Evolutionary conservation across 306 rosid species (phyloP).

Genomic region (Clitoria ternatea): DNA sequence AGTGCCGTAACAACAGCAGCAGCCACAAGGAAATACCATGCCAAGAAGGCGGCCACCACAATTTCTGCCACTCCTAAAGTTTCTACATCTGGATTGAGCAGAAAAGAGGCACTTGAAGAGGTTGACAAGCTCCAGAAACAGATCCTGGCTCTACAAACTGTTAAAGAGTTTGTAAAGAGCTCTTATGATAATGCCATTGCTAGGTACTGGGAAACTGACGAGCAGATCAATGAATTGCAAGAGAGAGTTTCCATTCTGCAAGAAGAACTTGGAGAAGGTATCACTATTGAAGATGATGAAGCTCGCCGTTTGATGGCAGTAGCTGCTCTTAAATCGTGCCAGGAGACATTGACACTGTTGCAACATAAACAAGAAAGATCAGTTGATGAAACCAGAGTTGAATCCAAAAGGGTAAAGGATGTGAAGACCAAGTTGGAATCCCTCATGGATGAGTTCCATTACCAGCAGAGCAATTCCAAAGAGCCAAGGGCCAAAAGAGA

Average conservation of each 20-base stretch:
- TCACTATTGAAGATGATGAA: constrained; percentile 69
- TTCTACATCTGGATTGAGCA: constrained; percentile 73
- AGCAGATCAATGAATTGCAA: constrained; percentile 65
- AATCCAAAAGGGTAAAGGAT: constrained; percentile 52
- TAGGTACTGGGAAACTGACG: constrained; percentile 73
- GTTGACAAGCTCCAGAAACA: constrained; percentile 79
- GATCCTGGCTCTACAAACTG: constrained; percentile 78
- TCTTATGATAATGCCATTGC: constrained; percentile 62
- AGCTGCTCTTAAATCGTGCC: constrained; percentile 79
- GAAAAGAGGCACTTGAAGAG: constrained; percentile 59
- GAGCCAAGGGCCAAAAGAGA: constrained; percentile 22
- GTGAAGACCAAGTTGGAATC: constrained; percentile 44
- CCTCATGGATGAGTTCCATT: constrained; percentile 49
- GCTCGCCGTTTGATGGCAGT: constrained; percentile 91
- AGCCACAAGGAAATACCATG: constrained; percentile 42
- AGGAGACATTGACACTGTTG: constrained; percentile 57
- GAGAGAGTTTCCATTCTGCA: constrained; percentile 61
- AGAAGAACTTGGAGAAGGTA: constrained; percentile 82
- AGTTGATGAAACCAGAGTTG: constrained; percentile 54
- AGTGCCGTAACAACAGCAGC: constrained; percentile 39
- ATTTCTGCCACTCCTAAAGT: constrained; percentile 14
- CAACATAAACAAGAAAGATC: constrained; percentile 61
- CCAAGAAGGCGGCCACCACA: constrained; percentile 27
- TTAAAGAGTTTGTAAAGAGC: constrained; percentile 83
- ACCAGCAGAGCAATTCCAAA: constrained; percentile 22